Percentiles rank a stretch among this genome's conserved stretches.
Evolutionary conservation across 257 asterid species (phyloP).

Genomic region (Catharanthus roseus): DNA sequence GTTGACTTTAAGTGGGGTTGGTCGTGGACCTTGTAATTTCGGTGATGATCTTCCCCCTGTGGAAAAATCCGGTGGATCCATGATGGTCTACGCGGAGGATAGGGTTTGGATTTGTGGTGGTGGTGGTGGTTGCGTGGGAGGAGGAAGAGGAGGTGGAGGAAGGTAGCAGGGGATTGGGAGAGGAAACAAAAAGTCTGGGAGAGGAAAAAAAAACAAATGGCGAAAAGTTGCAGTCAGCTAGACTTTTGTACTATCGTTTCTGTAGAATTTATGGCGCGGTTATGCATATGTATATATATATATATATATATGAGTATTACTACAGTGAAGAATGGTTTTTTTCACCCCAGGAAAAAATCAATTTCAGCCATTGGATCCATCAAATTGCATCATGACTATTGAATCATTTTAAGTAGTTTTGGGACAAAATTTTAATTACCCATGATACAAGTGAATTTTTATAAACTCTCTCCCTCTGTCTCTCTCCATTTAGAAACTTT

Average conservation of each 20-base stretch:
- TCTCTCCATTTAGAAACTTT: too few relatives aligned
- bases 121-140: constrained; percentile 8
- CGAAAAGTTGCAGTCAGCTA: background rate
- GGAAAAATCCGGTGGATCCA: constrained; percentile 52
- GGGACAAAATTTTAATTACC: too few relatives aligned
- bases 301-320: too few relatives aligned
- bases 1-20: constrained; percentile 78
- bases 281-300: too few relatives aligned
- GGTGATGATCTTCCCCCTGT: constrained; percentile 63
- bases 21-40: constrained; percentile 92
- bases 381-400: too few relatives aligned
- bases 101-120: constrained; percentile 9
- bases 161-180: background rate
- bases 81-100: constrained; percentile 17
- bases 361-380: too few relatives aligned
- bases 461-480: too few relatives aligned
- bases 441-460: too few relatives aligned
- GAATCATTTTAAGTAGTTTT: too few relatives aligned
- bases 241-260: background rate
- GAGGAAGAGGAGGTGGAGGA: constrained; percentile 12
- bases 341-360: too few relatives aligned
- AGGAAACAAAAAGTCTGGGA: background rate
- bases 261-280: background rate
- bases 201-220: background rate
- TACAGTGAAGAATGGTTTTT: too few relatives aligned